A percentile compares a stretch with the other conserved stretches of the same genome.
Evolutionary conservation across 2,329 filamentous ascomycete species (phyloP).

Genomic region (Aspergillus flavus): DNA sequence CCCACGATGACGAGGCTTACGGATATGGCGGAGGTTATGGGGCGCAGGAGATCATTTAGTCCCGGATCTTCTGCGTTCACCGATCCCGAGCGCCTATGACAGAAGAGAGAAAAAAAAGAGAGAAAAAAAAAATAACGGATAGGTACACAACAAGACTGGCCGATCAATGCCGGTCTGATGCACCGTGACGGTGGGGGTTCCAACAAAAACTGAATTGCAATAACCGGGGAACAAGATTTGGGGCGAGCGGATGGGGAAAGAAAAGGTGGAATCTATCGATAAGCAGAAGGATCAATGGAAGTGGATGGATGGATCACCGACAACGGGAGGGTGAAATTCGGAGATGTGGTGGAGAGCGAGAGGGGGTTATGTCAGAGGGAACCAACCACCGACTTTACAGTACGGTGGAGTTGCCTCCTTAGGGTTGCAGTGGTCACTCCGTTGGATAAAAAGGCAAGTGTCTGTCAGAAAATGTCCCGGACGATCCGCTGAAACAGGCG

Average conservation of each 20-base stretch:
- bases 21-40: conserved; percentile 25
- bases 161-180: conserved; percentile 4
- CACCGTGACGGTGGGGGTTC: not conserved
- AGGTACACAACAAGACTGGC: not conserved
- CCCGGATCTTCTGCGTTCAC: conserved; percentile 16
- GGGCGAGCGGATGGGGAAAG: not conserved
- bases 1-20: conserved; percentile 29
- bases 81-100: not conserved
- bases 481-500: not conserved
- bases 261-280: not conserved
- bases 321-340: not conserved
- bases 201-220: not conserved
- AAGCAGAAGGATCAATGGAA: not conserved
- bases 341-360: not conserved
- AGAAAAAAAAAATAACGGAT: not conserved
- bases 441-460: too few species aligned
- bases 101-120: conserved; percentile 9
- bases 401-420: not conserved
- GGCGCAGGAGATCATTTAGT: conserved; percentile 23
- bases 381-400: conserved; percentile 1
- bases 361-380: not conserved
- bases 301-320: not conserved
- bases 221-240: conserved; percentile 3
- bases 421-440: not conserved
- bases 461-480: not conserved